Conservation (phyloP, 148 eudicot genomes). For the Silene uniflora region DNA sequence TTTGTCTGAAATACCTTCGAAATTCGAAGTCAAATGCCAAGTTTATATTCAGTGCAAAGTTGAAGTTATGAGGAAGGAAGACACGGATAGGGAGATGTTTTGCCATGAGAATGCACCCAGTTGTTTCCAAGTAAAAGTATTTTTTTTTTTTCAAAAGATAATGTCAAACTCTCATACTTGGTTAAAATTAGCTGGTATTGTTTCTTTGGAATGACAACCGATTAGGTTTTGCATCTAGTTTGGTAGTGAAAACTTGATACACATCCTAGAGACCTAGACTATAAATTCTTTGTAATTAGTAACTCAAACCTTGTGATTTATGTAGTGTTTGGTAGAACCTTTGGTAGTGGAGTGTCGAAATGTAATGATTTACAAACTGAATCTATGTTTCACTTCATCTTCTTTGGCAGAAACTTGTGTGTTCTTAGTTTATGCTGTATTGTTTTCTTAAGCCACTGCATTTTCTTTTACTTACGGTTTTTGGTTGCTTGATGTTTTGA, state of each 20-base stretch:
- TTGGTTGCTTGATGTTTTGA: slow-evolving; percentile 6
- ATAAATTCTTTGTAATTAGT: neutral
- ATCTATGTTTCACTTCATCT: neutral
- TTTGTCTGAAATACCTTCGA: too few relatives aligned
- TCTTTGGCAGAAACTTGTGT: neutral
- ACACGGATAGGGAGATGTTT: too few relatives aligned
- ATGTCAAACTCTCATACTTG: too few relatives aligned
- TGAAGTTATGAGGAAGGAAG: too few relatives aligned
- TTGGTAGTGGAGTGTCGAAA: neutral
- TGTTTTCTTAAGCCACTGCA: neutral
- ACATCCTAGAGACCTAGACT: neutral
- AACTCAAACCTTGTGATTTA: slow-evolving; percentile 4
- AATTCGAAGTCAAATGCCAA: too few relatives aligned
- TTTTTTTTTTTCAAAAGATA: too few relatives aligned
- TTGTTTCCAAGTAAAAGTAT: too few relatives aligned
- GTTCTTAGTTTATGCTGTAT: neutral
- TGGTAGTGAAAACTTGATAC: neutral
- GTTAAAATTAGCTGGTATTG: too few relatives aligned
- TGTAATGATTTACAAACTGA: neutral
- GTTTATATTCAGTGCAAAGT: too few relatives aligned
- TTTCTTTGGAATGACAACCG: too few relatives aligned
- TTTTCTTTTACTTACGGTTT: neutral
- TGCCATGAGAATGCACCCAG: too few relatives aligned
- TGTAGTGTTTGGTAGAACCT: neutral
- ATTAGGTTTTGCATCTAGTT: neutral